Percentiles rank a stretch among this genome's conserved stretches.
Conservation (phyloP, 768 basidiomycete genomes). For the Cantharellus cinnabarinus region DNA sequence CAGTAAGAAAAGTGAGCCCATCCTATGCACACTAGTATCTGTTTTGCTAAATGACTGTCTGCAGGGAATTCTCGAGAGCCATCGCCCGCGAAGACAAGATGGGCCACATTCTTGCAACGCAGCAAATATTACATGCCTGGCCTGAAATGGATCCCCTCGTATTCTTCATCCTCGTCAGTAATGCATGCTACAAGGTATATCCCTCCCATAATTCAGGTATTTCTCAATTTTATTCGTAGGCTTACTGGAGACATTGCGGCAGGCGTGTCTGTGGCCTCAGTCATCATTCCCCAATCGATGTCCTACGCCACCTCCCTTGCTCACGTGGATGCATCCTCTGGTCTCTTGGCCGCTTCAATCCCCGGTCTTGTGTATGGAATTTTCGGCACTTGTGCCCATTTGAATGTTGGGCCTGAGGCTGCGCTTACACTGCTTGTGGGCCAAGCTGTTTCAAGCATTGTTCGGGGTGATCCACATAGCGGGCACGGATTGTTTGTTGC, state of each 20-base stretch:
- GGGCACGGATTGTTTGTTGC: slow-evolving; percentile 28
- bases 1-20: too few relatives aligned
- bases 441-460: slow-evolving; percentile 56
- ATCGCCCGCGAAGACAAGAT: neutral
- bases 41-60: too few relatives aligned
- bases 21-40: too few relatives aligned
- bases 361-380: slow-evolving; percentile 78
- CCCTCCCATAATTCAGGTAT: neutral
- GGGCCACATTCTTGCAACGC: slow-evolving; percentile 16
- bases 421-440: slow-evolving; percentile 73
- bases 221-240: slow-evolving; percentile 14
- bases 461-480: slow-evolving; percentile 29
- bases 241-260: slow-evolving; percentile 58
- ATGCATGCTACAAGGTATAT: neutral
- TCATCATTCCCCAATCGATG: slow-evolving; percentile 74
- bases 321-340: slow-evolving; percentile 64
- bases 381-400: slow-evolving; percentile 66
- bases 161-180: slow-evolving; percentile 43
- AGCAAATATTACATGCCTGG: slow-evolving; percentile 62
- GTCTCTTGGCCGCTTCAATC: slow-evolving; percentile 29
- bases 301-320: slow-evolving; percentile 83
- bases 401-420: slow-evolving; percentile 62
- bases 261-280: slow-evolving; percentile 67
- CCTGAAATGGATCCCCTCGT: slow-evolving; percentile 59
- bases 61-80: too few relatives aligned